These are phyloP conservation scores for Pluteus cervinus DNA, from an alignment of 768 basidiomycete genomes.

Conservation along the genomic window DNA sequence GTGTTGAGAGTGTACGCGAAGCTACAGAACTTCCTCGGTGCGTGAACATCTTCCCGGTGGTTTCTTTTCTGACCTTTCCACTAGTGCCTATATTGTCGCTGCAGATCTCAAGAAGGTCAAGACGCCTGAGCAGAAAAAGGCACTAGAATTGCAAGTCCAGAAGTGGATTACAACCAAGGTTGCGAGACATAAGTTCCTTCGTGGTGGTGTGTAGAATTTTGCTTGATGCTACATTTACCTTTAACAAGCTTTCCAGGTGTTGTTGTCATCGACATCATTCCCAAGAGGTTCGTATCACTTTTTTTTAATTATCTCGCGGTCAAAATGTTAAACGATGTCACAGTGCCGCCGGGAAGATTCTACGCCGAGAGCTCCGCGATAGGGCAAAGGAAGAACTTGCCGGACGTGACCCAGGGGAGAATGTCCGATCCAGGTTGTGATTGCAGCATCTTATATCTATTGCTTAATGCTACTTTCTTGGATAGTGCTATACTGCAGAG, in stretches of 20 bases:
- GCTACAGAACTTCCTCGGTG: conserved; percentile 81
- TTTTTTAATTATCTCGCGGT: background rate
- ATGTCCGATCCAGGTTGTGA: conserved; percentile 29
- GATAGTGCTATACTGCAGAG: too few species aligned
- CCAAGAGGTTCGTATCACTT: conserved; percentile 53
- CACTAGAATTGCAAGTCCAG: conserved; percentile 46
- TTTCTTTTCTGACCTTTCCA: background rate
- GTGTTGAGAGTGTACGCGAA: conserved; percentile 56
- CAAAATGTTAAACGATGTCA: conserved; percentile 5
- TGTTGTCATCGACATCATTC: conserved; percentile 53
- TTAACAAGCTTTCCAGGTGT: conserved; percentile 37
- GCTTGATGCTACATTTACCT: background rate
- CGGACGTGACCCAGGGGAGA: conserved; percentile 29
- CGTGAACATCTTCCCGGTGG: conserved; percentile 5
- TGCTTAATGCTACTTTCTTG: background rate
- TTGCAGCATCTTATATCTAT: background rate
- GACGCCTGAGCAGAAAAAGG: conserved; percentile 27
- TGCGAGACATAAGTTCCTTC: conserved; percentile 68
- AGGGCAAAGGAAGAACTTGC: conserved; percentile 51
- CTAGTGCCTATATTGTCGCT: conserved; percentile 61
- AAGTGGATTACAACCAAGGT: conserved; percentile 68
- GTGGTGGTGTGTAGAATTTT: conserved; percentile 46
- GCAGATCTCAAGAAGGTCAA: conserved; percentile 30
- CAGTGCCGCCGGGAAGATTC: conserved; percentile 85
- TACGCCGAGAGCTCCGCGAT: conserved; percentile 71